Percentiles rank a stretch among this genome's conserved stretches.
These are phyloP conservation scores for Solanum dulcamara DNA, from an alignment of 257 asterid genomes.

Conservation along the genomic window DNA sequence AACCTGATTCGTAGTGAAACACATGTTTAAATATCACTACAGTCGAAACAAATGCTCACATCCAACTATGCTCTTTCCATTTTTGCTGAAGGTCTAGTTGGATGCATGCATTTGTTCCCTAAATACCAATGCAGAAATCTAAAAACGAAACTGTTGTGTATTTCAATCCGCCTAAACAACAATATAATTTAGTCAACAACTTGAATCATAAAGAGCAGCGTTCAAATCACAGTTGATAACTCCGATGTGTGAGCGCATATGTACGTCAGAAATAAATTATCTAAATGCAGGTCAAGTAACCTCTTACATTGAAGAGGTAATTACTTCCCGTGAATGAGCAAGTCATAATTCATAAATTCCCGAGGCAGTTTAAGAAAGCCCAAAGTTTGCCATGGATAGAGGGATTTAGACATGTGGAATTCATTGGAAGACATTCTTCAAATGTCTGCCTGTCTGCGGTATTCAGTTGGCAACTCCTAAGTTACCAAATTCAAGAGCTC, in stretches of 20 bases:
- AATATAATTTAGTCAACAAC: background rate
- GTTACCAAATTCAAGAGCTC: background rate
- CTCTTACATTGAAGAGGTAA: background rate
- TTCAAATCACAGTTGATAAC: background rate
- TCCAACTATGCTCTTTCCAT: background rate
- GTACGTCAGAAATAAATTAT: background rate
- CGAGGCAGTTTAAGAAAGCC: background rate
- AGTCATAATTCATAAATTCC: background rate
- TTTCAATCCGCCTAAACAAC: background rate
- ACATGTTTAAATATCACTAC: background rate
- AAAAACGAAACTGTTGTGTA: background rate
- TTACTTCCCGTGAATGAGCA: background rate
- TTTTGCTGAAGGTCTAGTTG: background rate
- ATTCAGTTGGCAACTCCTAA: background rate
- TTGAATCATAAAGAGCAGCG: background rate
- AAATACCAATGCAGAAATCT: background rate
- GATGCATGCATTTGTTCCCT: background rate
- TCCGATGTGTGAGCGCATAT: background rate
- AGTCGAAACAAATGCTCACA: background rate
- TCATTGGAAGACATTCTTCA: background rate
- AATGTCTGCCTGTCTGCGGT: background rate
- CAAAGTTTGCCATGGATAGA: background rate
- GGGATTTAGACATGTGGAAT: background rate
- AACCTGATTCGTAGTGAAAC: constrained; percentile 29
- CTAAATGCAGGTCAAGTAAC: background rate